phyloP scores from a whole-genome alignment of 106 monocot species.

The Triglochin maritima region DNA sequence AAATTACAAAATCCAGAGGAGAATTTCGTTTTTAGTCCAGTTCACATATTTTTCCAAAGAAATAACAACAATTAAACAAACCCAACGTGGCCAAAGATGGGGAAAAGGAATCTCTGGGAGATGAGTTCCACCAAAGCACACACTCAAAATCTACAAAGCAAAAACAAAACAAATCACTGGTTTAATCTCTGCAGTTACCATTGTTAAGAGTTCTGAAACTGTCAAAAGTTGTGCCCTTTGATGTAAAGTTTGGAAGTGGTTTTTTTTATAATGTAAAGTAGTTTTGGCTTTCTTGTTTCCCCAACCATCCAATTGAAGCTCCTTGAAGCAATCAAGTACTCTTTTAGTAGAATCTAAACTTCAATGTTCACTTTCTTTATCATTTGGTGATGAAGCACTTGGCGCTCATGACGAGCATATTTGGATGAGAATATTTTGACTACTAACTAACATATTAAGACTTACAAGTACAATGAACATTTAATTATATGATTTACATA shows the following conservation, averaged over 20 bases:
- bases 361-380: too few relatives aligned
- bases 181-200: neutral
- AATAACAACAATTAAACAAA: too few relatives aligned
- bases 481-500: neutral
- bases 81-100: neutral
- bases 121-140: neutral
- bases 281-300: neutral
- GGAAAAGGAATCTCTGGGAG: constrained; percentile 1
- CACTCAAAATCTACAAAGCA: neutral
- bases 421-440: neutral
- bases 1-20: too few relatives aligned
- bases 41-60: too few relatives aligned
- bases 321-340: neutral
- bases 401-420: neutral
- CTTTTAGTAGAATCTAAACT: neutral
- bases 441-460: neutral
- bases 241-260: neutral
- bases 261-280: neutral
- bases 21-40: too few relatives aligned
- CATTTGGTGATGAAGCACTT: too few relatives aligned
- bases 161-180: neutral
- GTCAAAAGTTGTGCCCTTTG: neutral
- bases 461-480: neutral
- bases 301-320: neutral
- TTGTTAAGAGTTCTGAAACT: neutral